Percentiles rank a stretch among this genome's conserved stretches.
Conservation (phyloP, 148 eudicot genomes). For the Polygonum aviculare region DNA sequence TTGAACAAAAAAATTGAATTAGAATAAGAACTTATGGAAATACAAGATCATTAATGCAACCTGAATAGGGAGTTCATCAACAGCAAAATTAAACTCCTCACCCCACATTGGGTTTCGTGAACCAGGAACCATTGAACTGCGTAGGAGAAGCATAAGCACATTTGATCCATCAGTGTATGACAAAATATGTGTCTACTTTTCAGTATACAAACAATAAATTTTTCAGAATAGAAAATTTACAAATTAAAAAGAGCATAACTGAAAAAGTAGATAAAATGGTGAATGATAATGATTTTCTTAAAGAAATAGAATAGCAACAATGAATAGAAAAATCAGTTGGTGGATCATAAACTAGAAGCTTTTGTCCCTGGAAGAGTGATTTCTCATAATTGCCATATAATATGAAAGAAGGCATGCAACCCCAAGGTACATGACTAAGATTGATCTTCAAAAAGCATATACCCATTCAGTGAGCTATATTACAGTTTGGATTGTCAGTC, state of each 20-base stretch:
- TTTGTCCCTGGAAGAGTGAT: too few species aligned
- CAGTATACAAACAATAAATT: neutral
- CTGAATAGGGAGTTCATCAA: slow-evolving; percentile 79
- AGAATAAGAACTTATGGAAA: neutral
- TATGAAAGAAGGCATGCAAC: too few species aligned
- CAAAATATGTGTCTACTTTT: neutral
- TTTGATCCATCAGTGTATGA: neutral
- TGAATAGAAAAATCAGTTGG: neutral
- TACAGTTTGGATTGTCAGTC: too few species aligned
- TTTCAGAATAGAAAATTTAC: neutral
- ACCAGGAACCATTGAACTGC: slow-evolving; percentile 96
- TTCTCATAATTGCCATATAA: too few species aligned
- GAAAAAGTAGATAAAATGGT: neutral
- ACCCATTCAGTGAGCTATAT: too few species aligned
- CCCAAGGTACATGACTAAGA: neutral
- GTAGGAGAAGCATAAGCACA: slow-evolving; percentile 8
- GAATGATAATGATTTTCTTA: neutral
- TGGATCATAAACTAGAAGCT: neutral
- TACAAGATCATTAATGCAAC: slow-evolving; percentile 21
- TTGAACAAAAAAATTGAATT: neutral
- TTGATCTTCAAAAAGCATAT: neutral
- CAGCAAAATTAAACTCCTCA: slow-evolving; percentile 84
- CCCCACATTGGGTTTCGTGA: slow-evolving; percentile 99
- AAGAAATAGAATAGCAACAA: neutral
- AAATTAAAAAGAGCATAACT: neutral